Evolutionary conservation across 371 early-diverging fungal genomes (phyloP).

Genomic region (Funneliformis caledonium): DNA sequence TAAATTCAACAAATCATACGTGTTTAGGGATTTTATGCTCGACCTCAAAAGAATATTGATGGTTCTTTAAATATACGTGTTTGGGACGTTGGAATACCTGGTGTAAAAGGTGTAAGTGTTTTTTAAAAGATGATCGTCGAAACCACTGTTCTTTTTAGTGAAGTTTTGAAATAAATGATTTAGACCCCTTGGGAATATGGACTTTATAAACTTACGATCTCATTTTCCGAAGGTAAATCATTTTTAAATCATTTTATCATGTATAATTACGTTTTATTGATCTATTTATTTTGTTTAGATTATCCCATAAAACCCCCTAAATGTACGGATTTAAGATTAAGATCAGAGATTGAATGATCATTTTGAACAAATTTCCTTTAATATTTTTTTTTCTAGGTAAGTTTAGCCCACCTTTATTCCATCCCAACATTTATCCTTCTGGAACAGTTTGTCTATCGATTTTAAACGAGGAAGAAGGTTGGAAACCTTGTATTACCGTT

Average conservation of each 20-base stretch:
- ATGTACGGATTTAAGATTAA: constrained; percentile 54
- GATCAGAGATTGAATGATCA: background rate
- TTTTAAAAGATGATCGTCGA: background rate
- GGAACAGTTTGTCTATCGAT: constrained; percentile 99
- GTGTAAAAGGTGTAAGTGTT: constrained; percentile 64
- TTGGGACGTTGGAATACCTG: constrained; percentile 97
- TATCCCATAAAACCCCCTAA: constrained; percentile 88
- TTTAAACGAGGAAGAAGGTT: constrained; percentile 93
- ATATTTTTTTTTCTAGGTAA: constrained; percentile 54
- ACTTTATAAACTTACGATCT: constrained; percentile 87
- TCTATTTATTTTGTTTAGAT: constrained; percentile 49
- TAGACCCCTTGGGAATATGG: constrained; percentile 97
- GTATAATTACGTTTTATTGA: too few species aligned
- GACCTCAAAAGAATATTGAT: constrained; percentile 85
- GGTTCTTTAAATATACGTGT: constrained; percentile 78
- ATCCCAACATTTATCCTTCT: constrained; percentile 98
- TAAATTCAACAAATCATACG: background rate
- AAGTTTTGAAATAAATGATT: background rate
- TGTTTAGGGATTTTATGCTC: constrained; percentile 80
- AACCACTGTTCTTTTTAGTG: background rate
- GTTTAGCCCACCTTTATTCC: constrained; percentile 91
- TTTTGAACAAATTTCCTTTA: background rate
- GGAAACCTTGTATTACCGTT: constrained; percentile 99
- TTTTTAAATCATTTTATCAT: background rate
- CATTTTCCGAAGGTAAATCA: constrained; percentile 83